Evolutionary conservation across 1,139 yeast genomes (phyloP).

Genomic region (Nakaseomyces bracarensis): DNA sequence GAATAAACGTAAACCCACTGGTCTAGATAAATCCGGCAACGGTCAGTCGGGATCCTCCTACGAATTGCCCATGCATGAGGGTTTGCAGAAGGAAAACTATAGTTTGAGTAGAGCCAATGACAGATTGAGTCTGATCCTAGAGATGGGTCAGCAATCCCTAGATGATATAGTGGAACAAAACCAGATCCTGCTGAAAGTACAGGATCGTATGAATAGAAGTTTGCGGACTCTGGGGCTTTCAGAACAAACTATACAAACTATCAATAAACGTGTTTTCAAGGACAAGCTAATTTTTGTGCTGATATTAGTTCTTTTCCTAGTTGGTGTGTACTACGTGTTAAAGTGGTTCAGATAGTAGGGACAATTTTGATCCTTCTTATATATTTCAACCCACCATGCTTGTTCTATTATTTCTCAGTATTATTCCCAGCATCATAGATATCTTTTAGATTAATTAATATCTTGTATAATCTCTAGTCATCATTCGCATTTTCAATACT

Average conservation of each 20-base stretch:
- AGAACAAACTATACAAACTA: conserved; percentile 69
- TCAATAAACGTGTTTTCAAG: conserved; percentile 78
- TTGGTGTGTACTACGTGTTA: conserved; percentile 61
- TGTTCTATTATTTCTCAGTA: too few relatives aligned
- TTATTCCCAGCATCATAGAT: too few relatives aligned
- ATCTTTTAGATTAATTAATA: too few relatives aligned
- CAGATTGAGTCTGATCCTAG: conserved; percentile 81
- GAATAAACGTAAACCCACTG: conserved; percentile 23
- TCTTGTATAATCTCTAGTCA: too few relatives aligned
- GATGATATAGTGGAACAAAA: conserved; percentile 85
- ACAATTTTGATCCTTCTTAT: too few relatives aligned
- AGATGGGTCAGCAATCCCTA: conserved; percentile 78
- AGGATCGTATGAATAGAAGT: conserved; percentile 56
- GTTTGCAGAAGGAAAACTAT: conserved; percentile 58
- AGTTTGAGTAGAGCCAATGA: conserved; percentile 64
- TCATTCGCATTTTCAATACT: too few relatives aligned
- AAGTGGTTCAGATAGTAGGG: conserved; percentile 56
- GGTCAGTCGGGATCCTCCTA: conserved; percentile 12
- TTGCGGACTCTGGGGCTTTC: conserved; percentile 82
- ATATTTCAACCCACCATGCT: too few relatives aligned
- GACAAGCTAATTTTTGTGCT: conserved; percentile 86
- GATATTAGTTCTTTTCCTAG: conserved; percentile 55
- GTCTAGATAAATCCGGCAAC: not conserved
- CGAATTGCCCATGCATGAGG: conserved; percentile 49
- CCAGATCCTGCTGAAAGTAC: conserved; percentile 57